Percentiles rank a stretch among this genome's conserved stretches.
These are phyloP conservation scores for Panicum hallii DNA, from an alignment of 202 grass and related monocot species.

Conservation along the genomic window DNA sequence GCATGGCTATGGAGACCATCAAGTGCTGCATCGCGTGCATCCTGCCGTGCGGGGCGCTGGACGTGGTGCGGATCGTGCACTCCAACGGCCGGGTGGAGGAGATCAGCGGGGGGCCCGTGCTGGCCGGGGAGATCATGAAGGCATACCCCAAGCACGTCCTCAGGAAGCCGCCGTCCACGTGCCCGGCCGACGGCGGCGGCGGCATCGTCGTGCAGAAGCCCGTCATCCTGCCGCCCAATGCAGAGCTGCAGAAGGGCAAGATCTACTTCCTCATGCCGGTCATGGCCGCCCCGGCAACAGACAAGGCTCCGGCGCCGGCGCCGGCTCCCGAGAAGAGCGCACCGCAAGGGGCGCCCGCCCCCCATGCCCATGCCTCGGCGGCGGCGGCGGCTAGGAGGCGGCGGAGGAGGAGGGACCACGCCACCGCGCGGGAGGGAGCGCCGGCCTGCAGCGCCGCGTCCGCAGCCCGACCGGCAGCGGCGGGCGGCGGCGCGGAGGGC, in stretches of 20 bases:
- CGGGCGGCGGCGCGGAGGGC: not conserved
- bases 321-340: not conserved
- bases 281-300: slow-evolving; percentile 18
- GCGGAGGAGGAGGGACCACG: slow-evolving; percentile 47
- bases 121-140: slow-evolving; percentile 91
- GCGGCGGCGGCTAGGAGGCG: slow-evolving; percentile 52
- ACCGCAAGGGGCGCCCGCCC: not conserved
- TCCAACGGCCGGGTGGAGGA: slow-evolving; percentile 91
- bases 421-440: not conserved
- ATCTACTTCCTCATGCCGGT: slow-evolving; percentile 95
- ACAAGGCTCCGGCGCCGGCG: not conserved
- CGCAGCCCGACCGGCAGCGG: not conserved
- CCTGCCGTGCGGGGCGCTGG: slow-evolving; percentile 94
- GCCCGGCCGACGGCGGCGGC: slow-evolving; percentile 55
- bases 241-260: slow-evolving; percentile 90
- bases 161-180: slow-evolving; percentile 70
- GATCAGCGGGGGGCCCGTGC: slow-evolving; percentile 76
- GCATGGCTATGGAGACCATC: slow-evolving; percentile 76
- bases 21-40: slow-evolving; percentile 99
- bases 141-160: slow-evolving; percentile 93
- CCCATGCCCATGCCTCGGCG: not conserved
- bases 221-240: slow-evolving; percentile 78
- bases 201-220: slow-evolving; percentile 66
- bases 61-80: slow-evolving; percentile 97
- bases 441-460: not conserved